phyloP scores from a whole-genome alignment of 139 green algal species.

The Closterium sp. region DNA sequence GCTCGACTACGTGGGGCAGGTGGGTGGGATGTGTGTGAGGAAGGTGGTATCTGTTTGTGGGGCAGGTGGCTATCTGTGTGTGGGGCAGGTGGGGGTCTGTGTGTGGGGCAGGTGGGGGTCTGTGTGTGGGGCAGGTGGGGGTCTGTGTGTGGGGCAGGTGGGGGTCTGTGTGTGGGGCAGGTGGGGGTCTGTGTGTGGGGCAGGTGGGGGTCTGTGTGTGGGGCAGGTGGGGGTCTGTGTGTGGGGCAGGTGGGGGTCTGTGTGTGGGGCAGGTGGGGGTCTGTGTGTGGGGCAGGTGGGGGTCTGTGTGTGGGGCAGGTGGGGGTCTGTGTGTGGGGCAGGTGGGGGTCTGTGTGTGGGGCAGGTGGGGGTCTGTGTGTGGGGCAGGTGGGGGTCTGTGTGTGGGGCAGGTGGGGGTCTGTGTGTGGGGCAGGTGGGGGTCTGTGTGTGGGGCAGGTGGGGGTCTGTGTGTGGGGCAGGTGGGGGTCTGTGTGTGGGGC shows the following conservation, averaged over 20 bases:
- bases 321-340: not conserved
- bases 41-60: not conserved
- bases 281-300: too few relatives aligned
- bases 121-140: not conserved
- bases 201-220: not conserved
- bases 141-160: too few relatives aligned
- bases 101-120: not conserved
- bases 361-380: not conserved
- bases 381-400: not conserved
- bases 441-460: not conserved
- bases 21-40: not conserved
- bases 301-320: not conserved
- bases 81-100: not conserved
- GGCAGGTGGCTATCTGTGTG: not conserved
- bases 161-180: not conserved
- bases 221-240: not conserved
- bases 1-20: constrained; percentile 50
- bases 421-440: too few relatives aligned
- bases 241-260: not conserved
- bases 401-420: not conserved
- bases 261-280: not conserved
- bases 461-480: not conserved
- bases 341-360: not conserved
- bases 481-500: not conserved
- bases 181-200: not conserved